Evolutionary conservation across 139 green algal genomes (phyloP).

Genomic region (Pycnococcus provasolii): DNA sequence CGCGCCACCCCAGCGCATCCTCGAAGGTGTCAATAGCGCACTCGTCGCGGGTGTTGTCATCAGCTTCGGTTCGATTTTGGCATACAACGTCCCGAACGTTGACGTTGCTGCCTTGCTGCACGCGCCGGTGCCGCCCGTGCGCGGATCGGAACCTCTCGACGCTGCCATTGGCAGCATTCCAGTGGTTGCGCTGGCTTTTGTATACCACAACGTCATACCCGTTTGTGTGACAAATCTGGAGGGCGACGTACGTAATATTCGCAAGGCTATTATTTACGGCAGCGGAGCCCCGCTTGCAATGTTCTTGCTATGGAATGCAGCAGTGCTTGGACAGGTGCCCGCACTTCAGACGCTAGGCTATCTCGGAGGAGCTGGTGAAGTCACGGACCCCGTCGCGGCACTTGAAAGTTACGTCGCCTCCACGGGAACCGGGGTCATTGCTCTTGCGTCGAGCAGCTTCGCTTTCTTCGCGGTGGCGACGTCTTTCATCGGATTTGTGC

Average conservation of each 20-base stretch:
- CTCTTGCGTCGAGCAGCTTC: slow-evolving; percentile 28
- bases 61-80: slow-evolving; percentile 28
- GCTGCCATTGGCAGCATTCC: slow-evolving; percentile 52
- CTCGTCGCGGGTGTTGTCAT: slow-evolving; percentile 34
- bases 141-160: too few species aligned
- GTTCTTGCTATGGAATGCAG: slow-evolving; percentile 69
- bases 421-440: background rate
- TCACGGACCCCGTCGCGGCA: background rate
- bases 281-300: slow-evolving; percentile 52
- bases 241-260: slow-evolving; percentile 44
- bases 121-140: too few species aligned
- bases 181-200: slow-evolving; percentile 44
- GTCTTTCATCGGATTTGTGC: slow-evolving; percentile 67
- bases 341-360: background rate
- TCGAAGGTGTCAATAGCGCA: slow-evolving; percentile 26
- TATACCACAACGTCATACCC: slow-evolving; percentile 54
- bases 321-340: slow-evolving; percentile 46
- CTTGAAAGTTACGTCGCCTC: background rate
- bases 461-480: slow-evolving; percentile 65
- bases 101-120: too few species aligned
- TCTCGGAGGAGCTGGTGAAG: background rate
- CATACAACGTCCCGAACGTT: too few species aligned
- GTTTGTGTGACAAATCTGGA: slow-evolving; percentile 42
- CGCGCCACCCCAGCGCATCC: background rate
- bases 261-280: slow-evolving; percentile 41